Conservation (phyloP, 441 rosid genomes). For the Erysimum pusillum region DNA sequence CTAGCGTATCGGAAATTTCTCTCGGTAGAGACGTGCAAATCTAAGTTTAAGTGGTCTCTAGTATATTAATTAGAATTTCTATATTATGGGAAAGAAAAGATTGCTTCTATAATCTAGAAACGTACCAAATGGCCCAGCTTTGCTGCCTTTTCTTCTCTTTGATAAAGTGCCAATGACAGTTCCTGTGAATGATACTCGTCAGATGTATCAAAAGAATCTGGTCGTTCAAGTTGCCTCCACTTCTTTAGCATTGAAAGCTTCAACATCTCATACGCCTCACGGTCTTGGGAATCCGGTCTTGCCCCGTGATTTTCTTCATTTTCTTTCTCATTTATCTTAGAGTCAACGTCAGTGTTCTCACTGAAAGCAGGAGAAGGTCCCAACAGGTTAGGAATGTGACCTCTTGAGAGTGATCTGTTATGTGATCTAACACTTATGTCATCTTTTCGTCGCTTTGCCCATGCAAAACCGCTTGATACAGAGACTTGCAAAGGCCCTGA, state of each 20-base stretch:
- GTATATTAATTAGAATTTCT: background rate
- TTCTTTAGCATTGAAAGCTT: constrained; percentile 71
- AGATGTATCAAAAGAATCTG: constrained; percentile 87
- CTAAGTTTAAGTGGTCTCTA: constrained; percentile 18
- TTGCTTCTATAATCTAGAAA: constrained; percentile 46
- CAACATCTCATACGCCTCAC: constrained; percentile 63
- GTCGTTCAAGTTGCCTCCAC: constrained; percentile 85
- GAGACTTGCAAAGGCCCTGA: constrained; percentile 92
- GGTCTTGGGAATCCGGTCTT: constrained; percentile 63
- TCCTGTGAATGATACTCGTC: constrained; percentile 92
- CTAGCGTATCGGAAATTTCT: constrained; percentile 3
- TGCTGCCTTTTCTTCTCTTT: constrained; percentile 72
- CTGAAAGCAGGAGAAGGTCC: constrained; percentile 61
- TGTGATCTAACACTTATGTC: constrained; percentile 64
- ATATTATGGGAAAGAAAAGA: background rate
- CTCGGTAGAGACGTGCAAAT: background rate
- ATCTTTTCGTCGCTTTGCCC: constrained; percentile 82
- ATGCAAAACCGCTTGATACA: constrained; percentile 93
- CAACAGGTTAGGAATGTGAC: constrained; percentile 60
- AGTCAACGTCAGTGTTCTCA: constrained; percentile 58
- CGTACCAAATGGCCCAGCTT: constrained; percentile 80
- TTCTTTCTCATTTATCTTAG: constrained; percentile 56
- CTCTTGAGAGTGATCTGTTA: constrained; percentile 72
- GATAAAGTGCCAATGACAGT: constrained; percentile 75
- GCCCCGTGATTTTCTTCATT: constrained; percentile 48